These are phyloP conservation scores for Termitomyces eurrhizus DNA, from an alignment of 768 basidiomycete species.

Conservation along the genomic window DNA sequence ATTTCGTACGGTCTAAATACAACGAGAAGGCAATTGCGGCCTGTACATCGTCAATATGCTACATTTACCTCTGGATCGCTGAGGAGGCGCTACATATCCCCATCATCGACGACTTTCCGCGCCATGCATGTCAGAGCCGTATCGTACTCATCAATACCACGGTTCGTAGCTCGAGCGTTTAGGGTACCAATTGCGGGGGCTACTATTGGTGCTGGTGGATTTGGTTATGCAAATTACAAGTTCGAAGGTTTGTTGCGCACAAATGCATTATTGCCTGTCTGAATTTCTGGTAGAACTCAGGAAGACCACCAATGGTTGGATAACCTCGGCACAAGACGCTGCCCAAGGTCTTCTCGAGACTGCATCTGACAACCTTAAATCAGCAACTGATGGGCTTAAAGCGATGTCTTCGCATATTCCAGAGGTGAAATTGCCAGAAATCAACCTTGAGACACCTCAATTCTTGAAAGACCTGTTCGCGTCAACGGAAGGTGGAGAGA, in stretches of 20 bases:
- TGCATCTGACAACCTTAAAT: constrained; percentile 64
- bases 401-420: constrained; percentile 56
- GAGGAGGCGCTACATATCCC: constrained; percentile 43
- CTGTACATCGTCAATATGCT: constrained; percentile 54
- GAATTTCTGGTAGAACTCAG: constrained; percentile 55
- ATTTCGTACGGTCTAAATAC: constrained; percentile 51
- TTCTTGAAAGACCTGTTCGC: constrained; percentile 67
- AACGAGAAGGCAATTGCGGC: constrained; percentile 36
- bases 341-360: constrained; percentile 69
- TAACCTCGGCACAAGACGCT: constrained; percentile 60
- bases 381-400: constrained; percentile 68
- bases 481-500: constrained; percentile 23
- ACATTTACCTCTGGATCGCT: constrained; percentile 55
- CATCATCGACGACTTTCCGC: constrained; percentile 44
- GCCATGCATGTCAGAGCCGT: constrained; percentile 70
- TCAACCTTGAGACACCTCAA: constrained; percentile 47
- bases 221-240: constrained; percentile 96
- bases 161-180: constrained; percentile 84
- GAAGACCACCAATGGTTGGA: constrained; percentile 64
- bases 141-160: constrained; percentile 87
- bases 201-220: constrained; percentile 84
- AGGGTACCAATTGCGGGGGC: constrained; percentile 85
- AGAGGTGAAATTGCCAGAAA: constrained; percentile 49
- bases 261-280: not conserved
- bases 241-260: constrained; percentile 69